A percentile compares a stretch with the other conserved stretches of the same genome.
Evolutionary conservation across 1,284 basidiomycete species (phyloP).

Genomic region (Puccinia coronata): DNA sequence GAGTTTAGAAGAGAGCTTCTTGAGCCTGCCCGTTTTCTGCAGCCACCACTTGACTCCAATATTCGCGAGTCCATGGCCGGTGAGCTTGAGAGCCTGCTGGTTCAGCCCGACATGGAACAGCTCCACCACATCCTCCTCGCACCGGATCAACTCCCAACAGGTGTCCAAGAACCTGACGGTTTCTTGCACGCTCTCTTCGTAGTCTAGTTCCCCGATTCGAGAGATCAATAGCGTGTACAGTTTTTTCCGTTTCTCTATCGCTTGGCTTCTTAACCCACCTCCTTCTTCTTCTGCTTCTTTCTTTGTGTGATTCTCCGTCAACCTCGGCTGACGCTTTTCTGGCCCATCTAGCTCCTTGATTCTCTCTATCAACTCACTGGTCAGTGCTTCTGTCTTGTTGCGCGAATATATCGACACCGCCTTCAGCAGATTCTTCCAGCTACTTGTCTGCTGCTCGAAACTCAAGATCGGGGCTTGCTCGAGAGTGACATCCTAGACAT

Average conservation of each 20-base stretch:
- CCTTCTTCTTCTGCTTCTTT: background rate
- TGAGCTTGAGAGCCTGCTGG: too few relatives aligned
- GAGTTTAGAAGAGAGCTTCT: too few relatives aligned
- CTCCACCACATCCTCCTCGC: background rate
- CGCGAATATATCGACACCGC: background rate
- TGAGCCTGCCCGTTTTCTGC: too few relatives aligned
- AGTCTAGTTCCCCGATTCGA: too few relatives aligned
- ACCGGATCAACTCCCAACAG: conserved; percentile 7
- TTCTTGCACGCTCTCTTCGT: background rate
- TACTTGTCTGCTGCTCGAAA: background rate
- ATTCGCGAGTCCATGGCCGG: too few relatives aligned
- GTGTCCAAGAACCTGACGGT: background rate
- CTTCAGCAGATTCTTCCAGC: conserved; percentile 9
- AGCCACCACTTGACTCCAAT: too few relatives aligned
- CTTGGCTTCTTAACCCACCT: too few relatives aligned
- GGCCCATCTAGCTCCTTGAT: background rate
- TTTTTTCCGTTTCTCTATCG: too few relatives aligned
- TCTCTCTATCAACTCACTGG: background rate
- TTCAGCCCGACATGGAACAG: conserved; percentile 7
- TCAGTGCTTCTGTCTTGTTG: background rate
- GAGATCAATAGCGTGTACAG: conserved; percentile 12
- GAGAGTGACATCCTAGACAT: too few relatives aligned
- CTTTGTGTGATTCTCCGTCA: too few relatives aligned
- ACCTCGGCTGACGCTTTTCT: too few relatives aligned
- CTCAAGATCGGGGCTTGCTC: background rate